Conservation (phyloP, 1,284 basidiomycete species). For the Puccinia horiana region DNA sequence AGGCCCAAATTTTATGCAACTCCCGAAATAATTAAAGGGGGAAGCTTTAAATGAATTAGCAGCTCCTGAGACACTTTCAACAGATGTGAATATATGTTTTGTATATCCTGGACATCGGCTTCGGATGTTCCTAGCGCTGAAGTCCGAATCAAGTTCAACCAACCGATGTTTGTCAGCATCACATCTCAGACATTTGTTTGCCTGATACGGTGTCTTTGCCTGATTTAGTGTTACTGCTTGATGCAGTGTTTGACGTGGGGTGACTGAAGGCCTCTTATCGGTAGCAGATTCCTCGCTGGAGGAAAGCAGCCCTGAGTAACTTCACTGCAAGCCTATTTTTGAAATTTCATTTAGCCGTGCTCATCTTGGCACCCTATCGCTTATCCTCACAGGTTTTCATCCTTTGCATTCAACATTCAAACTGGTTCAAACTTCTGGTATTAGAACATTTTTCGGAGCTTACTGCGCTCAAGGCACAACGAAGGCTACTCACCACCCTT, state of each 20-base stretch:
- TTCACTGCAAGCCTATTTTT: neutral
- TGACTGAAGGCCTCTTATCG: neutral
- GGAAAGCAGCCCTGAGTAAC: neutral
- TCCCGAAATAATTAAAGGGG: neutral
- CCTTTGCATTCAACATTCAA: no score
- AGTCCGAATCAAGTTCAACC: neutral
- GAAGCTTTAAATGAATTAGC: neutral
- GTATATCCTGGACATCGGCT: neutral
- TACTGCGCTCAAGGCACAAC: no score
- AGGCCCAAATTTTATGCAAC: neutral
- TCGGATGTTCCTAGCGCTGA: neutral
- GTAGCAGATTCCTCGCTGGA: neutral
- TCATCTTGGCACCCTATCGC: neutral
- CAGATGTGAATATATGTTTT: neutral
- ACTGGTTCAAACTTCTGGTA: no score
- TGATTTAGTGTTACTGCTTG: no score
- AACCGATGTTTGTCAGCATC: neutral
- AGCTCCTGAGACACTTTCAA: neutral
- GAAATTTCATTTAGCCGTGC: neutral
- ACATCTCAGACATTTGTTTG: neutral
- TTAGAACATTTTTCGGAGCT: no score
- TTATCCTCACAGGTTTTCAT: neutral
- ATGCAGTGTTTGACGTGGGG: conserved; percentile 1
- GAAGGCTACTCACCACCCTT: no score
- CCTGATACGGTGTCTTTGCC: neutral